Evolutionary conservation across 768 basidiomycete species (phyloP), one percentile per base, ranked within the genome.

Genomic region (Podaxis mareebaensis): DNA sequence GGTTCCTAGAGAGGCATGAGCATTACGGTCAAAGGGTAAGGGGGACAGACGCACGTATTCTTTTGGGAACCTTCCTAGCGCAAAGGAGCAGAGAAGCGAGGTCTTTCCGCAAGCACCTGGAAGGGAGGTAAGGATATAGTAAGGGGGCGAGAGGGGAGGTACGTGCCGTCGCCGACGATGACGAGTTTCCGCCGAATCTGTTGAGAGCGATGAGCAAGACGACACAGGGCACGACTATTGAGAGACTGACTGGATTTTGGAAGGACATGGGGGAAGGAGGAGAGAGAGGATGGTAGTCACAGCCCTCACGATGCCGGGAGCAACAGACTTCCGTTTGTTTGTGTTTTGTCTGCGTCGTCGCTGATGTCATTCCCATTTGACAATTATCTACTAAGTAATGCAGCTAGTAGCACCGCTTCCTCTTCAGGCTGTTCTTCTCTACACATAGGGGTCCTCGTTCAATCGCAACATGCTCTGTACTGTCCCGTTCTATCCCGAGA

Each of bases 31-130:
- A 49, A 30, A 7, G 63, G 60, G 52, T 55, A 67, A 58, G 58
- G 60, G 54, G 33, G 22, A 13, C 65, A 53, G 57, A 86, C 91
- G 73, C 75, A 94, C 93, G 73, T 97, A 97, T 89, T 96, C 93
- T 75, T 92, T 92, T 42, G 95, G 95, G 71, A 97, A 97, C 77
- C 96, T 92, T 65, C 95, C 95, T 40, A 95, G 85, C 8, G 93
- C 93, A 74, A 97, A 97, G 11, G 94, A 94, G 72, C 90, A 93
- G 38, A 96, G 76, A 52, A 96, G 77, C 55, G 92, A 94, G 20
- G 95, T 95, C 83, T 99, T 99, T 71, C 97, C 96, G 71, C 95
- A 97, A 66, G 96, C 96, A 80, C 92, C 91, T 92, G 70, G 65
- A 46, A 42, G 57, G 38, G 52, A 54, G 61, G 38, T 66, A 67